phyloP scores from a whole-genome alignment of 495 filamentous ascomycete genomes.

The Aspergillus wentii region DNA sequence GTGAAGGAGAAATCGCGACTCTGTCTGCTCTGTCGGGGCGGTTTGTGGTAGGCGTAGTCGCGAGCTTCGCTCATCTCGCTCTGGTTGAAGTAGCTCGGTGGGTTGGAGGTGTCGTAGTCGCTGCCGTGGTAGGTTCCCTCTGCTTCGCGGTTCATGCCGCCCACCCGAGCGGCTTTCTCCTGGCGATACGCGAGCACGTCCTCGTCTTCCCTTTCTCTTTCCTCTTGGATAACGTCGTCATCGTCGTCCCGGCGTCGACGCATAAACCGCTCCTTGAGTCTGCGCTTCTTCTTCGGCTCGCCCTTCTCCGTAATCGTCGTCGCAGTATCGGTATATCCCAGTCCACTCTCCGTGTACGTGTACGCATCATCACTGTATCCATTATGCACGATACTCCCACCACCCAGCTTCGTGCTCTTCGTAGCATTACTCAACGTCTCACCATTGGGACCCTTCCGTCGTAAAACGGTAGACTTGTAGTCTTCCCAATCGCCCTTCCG shows the following conservation, averaged over 20 bases:
- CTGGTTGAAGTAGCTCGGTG: constrained; percentile 43
- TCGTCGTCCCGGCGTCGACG: constrained; percentile 32
- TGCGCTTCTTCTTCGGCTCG: constrained; percentile 33
- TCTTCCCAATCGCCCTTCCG: constrained; percentile 88
- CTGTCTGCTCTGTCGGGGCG: constrained; percentile 17
- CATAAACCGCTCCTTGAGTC: constrained; percentile 34
- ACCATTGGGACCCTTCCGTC: constrained; percentile 85
- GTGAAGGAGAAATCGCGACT: constrained; percentile 43
- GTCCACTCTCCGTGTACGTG: constrained; percentile 43
- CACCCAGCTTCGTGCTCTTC: constrained; percentile 72
- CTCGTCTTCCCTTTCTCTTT: too few species aligned
- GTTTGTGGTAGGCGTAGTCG: constrained; percentile 37
- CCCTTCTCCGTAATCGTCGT: constrained; percentile 38
- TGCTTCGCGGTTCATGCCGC: constrained; percentile 72
- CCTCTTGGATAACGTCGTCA: too few species aligned
- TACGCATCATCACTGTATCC: constrained; percentile 52
- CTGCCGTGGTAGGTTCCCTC: constrained; percentile 70
- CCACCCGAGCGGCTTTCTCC: constrained; percentile 79
- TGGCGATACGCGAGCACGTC: constrained; percentile 76
- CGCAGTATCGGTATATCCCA: constrained; percentile 30
- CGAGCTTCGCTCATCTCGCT: constrained; percentile 49
- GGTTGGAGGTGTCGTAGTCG: constrained; percentile 48
- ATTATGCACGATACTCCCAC: constrained; percentile 66
- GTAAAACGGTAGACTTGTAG: constrained; percentile 94
- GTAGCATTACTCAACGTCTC: constrained; percentile 76